Conservation (phyloP, 768 basidiomycete species). For the Peribolospora kevripleyi region DNA sequence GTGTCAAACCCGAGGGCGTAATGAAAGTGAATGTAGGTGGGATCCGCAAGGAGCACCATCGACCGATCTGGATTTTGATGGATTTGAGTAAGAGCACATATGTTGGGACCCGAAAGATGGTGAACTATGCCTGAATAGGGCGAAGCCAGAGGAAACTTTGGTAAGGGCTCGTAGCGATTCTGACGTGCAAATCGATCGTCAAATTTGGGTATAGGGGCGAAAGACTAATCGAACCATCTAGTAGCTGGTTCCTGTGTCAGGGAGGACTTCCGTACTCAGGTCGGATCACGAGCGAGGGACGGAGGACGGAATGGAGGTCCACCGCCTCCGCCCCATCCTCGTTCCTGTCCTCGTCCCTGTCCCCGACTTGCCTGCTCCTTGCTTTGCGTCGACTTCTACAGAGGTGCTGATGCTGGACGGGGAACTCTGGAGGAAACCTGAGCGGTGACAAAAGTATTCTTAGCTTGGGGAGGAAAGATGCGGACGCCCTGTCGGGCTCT, state of each 20-base stretch:
- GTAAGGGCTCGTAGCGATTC: conserved; percentile 87
- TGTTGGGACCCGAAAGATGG: conserved; percentile 76
- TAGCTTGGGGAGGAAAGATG: too few species aligned
- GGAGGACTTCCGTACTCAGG: too few species aligned
- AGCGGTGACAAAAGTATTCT: too few species aligned
- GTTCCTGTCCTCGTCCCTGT: too few species aligned
- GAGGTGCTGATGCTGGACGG: too few species aligned
- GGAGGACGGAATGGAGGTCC: too few species aligned
- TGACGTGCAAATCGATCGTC: conserved; percentile 91
- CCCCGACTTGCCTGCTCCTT: too few species aligned
- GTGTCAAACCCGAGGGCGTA: conserved; percentile 43
- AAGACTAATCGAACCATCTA: conserved; percentile 90
- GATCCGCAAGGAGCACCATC: conserved; percentile 42
- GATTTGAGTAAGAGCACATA: conserved; percentile 56
- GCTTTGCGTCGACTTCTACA: too few species aligned
- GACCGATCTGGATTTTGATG: conserved; percentile 51
- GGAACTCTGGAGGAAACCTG: too few species aligned
- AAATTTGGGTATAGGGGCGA: conserved; percentile 87
- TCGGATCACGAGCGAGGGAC: too few species aligned
- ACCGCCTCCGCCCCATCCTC: too few species aligned
- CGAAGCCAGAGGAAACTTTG: conserved; percentile 90
- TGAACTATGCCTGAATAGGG: conserved; percentile 76
- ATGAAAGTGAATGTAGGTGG: conserved; percentile 45
- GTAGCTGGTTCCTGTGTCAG: conserved; percentile 83
- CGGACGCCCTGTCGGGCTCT: too few species aligned